Conservation (phyloP, 371 early-diverging fungal genomes). For the Catenaria anguillulae region DNA sequence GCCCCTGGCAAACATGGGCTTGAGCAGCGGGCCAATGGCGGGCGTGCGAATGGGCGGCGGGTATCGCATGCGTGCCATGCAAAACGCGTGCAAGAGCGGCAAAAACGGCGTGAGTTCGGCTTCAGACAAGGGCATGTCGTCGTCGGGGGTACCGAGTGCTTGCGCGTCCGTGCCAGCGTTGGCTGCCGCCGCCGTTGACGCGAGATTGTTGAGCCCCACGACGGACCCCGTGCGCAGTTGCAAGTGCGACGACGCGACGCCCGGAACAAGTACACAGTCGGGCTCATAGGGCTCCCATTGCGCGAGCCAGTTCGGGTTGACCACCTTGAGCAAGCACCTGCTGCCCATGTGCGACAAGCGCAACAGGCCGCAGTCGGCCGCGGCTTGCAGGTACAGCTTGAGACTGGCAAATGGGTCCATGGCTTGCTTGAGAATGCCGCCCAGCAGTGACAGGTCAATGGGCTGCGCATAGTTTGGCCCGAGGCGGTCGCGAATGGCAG, state of each 20-base stretch:
- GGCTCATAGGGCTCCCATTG: background rate
- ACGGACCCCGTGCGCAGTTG: background rate
- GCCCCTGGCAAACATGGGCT: conserved; percentile 6
- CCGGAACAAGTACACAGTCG: conserved; percentile 3
- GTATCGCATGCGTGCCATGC: conserved; percentile 2
- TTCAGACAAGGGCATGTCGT: background rate
- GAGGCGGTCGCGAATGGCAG: background rate
- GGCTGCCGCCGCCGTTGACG: background rate
- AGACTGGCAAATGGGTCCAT: conserved; percentile 2
- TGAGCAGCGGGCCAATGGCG: conserved; percentile 4
- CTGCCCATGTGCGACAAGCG: background rate
- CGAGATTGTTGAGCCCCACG: background rate
- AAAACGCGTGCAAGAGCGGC: conserved; percentile 5
- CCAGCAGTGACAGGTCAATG: conserved; percentile 3
- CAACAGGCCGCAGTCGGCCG: background rate
- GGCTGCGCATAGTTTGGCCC: background rate
- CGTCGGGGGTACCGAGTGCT: background rate
- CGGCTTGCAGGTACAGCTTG: conserved; percentile 5
- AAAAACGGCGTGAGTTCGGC: background rate
- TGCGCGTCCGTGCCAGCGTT: too few species aligned
- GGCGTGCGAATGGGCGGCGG: conserved; percentile 7
- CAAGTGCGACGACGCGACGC: background rate
- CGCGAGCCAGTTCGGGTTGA: background rate
- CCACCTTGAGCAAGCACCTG: background rate
- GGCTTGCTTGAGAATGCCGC: conserved; percentile 1